phyloP scores from a whole-genome alignment of 2,329 filamentous ascomycete genomes.

The Tolypocladium amazonense region DNA sequence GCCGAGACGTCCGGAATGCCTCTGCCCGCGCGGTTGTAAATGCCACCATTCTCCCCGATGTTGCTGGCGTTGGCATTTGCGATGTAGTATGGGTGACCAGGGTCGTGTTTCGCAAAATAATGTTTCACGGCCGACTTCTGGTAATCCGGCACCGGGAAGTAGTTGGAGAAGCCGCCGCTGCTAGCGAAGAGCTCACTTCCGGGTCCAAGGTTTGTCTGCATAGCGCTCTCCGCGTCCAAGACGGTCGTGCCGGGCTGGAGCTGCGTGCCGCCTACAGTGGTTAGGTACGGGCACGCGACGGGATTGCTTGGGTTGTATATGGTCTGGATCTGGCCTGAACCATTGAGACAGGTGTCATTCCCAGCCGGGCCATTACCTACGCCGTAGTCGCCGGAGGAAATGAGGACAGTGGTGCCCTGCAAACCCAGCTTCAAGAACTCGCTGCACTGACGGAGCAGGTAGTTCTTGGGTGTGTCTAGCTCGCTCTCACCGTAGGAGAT shows the following conservation, averaged over 20 bases:
- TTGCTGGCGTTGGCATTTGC: slow-evolving; percentile 20
- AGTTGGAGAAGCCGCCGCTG: slow-evolving; percentile 23
- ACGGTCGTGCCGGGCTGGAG: background rate
- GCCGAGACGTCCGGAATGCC: slow-evolving; percentile 27
- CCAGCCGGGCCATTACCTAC: background rate
- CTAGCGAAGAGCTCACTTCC: slow-evolving; percentile 5
- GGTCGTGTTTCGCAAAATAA: slow-evolving; percentile 14
- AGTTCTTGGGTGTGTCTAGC: slow-evolving; percentile 31
- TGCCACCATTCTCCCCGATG: slow-evolving; percentile 17
- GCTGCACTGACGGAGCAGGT: slow-evolving; percentile 29
- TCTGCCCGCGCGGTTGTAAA: slow-evolving; percentile 23
- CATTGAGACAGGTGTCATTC: slow-evolving; percentile 2
- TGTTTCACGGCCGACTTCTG: slow-evolving; percentile 12
- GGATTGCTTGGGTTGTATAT: slow-evolving; percentile 3
- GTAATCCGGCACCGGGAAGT: slow-evolving; percentile 17
- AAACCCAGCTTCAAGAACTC: slow-evolving; percentile 32
- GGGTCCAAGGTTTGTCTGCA: slow-evolving; percentile 5
- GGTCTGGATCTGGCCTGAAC: slow-evolving; percentile 5
- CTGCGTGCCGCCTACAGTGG: background rate
- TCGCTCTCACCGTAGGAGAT: slow-evolving; percentile 37
- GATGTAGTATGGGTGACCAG: slow-evolving; percentile 12
- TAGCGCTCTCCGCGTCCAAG: slow-evolving; percentile 5
- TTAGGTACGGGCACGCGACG: slow-evolving; percentile 1
- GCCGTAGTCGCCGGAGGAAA: slow-evolving; percentile 26
- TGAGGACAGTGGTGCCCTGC: slow-evolving; percentile 23